phyloP scores from a whole-genome alignment of 495 filamentous ascomycete genomes.

The Penicillium daleae region DNA sequence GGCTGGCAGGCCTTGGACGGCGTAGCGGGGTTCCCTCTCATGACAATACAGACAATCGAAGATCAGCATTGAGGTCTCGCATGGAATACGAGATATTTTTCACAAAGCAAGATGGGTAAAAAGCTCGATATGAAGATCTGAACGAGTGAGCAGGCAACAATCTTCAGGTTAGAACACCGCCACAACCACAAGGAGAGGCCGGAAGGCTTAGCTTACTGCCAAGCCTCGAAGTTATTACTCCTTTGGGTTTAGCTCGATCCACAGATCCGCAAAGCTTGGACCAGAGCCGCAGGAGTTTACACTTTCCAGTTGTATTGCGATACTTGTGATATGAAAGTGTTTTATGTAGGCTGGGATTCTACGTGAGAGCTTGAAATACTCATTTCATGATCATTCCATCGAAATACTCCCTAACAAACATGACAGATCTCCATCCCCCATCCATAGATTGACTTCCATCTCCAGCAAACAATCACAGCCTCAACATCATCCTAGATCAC shows the following conservation, averaged over 20 bases:
- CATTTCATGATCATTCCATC: background rate
- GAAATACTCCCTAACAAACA: background rate
- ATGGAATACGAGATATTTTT: background rate
- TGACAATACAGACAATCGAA: background rate
- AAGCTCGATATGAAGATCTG: background rate
- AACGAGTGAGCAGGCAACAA: background rate
- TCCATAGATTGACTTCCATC: background rate
- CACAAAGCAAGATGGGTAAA: background rate
- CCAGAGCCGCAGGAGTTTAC: background rate
- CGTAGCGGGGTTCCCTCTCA: constrained; percentile 9
- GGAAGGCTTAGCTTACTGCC: background rate
- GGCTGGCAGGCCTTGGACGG: constrained; percentile 9
- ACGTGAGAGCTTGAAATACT: background rate
- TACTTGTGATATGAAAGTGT: no score
- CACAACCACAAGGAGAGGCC: background rate
- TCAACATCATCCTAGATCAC: background rate
- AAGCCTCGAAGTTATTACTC: background rate
- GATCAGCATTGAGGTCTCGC: background rate
- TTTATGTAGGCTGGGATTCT: no score
- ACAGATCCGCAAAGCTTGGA: background rate
- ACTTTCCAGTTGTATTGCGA: no score
- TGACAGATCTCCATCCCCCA: background rate
- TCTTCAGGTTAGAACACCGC: background rate
- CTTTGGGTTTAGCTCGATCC: background rate
- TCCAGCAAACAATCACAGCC: background rate